Conservation (phyloP, 805 yeast genomes). For the Naumovozyma castellii region DNA sequence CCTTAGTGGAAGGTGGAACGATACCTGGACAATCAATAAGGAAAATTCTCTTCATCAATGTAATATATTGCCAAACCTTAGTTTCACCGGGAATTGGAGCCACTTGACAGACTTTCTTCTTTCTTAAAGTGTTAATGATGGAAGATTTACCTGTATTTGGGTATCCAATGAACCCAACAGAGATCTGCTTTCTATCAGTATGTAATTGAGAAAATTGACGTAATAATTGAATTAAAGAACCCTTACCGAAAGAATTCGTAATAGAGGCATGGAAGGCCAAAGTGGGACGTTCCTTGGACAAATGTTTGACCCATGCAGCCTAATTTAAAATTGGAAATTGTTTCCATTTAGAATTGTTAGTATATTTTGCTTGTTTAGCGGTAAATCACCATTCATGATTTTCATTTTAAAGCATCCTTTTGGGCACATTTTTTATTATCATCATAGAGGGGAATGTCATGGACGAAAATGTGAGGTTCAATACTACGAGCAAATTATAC, state of each 20-base stretch:
- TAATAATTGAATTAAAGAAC: conserved; percentile 83
- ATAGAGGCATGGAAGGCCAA: conserved; percentile 97
- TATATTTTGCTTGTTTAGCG: conserved; percentile 6
- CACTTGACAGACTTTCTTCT: conserved; percentile 91
- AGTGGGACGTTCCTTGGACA: conserved; percentile 87
- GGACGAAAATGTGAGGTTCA: conserved; percentile 78
- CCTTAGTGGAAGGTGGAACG: conserved; percentile 89
- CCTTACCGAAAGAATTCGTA: conserved; percentile 95
- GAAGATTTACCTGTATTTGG: conserved; percentile 98
- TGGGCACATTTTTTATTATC: too few relatives aligned
- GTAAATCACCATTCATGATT: too few relatives aligned
- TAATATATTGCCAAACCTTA: conserved; percentile 97
- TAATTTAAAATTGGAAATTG: conserved; percentile 25
- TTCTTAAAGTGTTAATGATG: conserved; percentile 84
- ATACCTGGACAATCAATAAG: conserved; percentile 98
- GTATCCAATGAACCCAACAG: conserved; percentile 95
- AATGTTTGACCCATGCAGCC: conserved; percentile 98
- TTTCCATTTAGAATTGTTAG: conserved; percentile 8
- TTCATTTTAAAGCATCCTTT: too few relatives aligned
- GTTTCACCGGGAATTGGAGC: conserved; percentile 99
- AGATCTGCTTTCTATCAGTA: conserved; percentile 87
- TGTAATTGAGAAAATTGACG: conserved; percentile 90
- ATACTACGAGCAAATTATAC: conserved; percentile 65
- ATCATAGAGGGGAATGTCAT: too few relatives aligned
- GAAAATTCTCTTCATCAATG: conserved; percentile 91